Evolutionary conservation across 2,329 filamentous ascomycete genomes (phyloP).

Genomic region (Trichophyton schoenleinii): DNA sequence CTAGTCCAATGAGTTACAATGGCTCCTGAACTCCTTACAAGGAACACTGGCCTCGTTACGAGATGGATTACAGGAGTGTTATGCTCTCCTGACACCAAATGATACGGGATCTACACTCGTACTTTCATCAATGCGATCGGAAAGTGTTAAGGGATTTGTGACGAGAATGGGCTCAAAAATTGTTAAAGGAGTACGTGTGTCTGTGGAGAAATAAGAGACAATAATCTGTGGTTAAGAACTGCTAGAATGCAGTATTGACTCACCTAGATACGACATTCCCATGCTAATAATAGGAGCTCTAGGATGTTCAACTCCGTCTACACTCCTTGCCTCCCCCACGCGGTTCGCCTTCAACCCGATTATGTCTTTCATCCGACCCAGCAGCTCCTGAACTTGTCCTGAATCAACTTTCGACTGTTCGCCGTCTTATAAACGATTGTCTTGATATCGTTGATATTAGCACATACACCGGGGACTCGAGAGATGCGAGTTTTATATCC

Average conservation of each 20-base stretch:
- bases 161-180: conserved; percentile 84
- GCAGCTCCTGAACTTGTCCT: conserved; percentile 49
- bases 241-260: neutral
- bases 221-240: neutral
- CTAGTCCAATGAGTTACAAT: conserved; percentile 48
- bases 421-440: conserved; percentile 67
- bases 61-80: conserved; percentile 74
- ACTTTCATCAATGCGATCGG: conserved; percentile 72
- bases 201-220: neutral
- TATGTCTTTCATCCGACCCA: conserved; percentile 41
- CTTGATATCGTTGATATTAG: conserved; percentile 73
- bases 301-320: conserved; percentile 68
- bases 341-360: conserved; percentile 39
- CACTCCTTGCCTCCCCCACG: conserved; percentile 38
- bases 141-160: conserved; percentile 82
- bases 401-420: conserved; percentile 56
- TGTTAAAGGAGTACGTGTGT: conserved; percentile 63
- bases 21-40: conserved; percentile 50
- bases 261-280: neutral
- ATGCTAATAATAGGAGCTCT: neutral
- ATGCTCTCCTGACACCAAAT: conserved; percentile 68
- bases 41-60: conserved; percentile 50
- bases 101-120: conserved; percentile 82
- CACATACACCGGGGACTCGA: conserved; percentile 56
- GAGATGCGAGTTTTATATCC: conserved; percentile 44